Percentiles rank a stretch among this genome's conserved stretches.
phyloP scores from a whole-genome alignment of 1,284 basidiomycete genomes.

The Rugosomyces carneus region DNA sequence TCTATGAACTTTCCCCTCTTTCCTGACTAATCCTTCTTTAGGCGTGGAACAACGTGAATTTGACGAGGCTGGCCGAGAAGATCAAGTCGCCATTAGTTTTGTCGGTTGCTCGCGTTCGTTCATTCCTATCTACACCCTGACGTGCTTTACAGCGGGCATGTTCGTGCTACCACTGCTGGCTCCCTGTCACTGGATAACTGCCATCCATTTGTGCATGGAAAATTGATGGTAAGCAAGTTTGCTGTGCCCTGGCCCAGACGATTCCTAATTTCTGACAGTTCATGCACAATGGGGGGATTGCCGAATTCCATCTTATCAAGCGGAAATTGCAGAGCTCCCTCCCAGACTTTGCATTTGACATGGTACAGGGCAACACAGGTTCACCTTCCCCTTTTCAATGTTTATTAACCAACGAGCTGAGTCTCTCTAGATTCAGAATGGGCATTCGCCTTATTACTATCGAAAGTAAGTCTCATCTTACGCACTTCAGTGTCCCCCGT shows the following conservation, averaged over 20 bases:
- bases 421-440: constrained; percentile 77
- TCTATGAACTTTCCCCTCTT: constrained; percentile 1
- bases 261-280: constrained; percentile 44
- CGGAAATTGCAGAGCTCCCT: constrained; percentile 70
- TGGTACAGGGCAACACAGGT: constrained; percentile 91
- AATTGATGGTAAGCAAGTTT: constrained; percentile 75
- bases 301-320: constrained; percentile 78
- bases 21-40: constrained; percentile 26
- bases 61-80: constrained; percentile 87
- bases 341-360: constrained; percentile 79
- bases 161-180: constrained; percentile 83
- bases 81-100: constrained; percentile 92
- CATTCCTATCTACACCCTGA: background rate
- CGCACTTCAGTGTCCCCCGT: background rate
- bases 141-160: constrained; percentile 62
- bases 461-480: constrained; percentile 48
- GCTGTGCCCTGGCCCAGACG: background rate
- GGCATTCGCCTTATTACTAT: constrained; percentile 88
- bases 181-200: constrained; percentile 91
- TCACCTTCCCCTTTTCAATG: constrained; percentile 4
- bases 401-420: background rate
- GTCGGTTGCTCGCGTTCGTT: constrained; percentile 35
- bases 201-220: constrained; percentile 85
- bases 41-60: constrained; percentile 94
- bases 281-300: constrained; percentile 93